Conservation (phyloP, 1,139 yeast species). For the Debaryomyces singareniensis region DNA sequence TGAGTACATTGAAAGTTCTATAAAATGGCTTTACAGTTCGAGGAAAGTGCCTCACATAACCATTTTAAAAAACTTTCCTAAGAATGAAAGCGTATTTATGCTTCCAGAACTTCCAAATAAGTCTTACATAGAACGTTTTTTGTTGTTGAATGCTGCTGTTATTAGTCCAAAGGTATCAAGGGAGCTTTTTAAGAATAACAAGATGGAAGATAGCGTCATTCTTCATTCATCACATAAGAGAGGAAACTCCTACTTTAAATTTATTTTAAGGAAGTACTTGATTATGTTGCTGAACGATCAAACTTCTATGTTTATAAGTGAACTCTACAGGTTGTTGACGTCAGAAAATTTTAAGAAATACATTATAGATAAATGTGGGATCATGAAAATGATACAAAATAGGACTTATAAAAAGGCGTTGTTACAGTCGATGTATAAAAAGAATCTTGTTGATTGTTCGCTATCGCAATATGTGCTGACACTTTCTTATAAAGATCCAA, state of each 20-base stretch:
- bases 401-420: slow-evolving; percentile 5
- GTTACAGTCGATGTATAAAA: slow-evolving; percentile 8
- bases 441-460: slow-evolving; percentile 10
- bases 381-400: slow-evolving; percentile 8
- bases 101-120: not conserved
- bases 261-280: slow-evolving; percentile 4
- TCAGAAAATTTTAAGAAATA: slow-evolving; percentile 12
- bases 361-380: slow-evolving; percentile 11
- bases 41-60: not conserved
- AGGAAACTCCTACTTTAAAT: not conserved
- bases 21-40: not conserved
- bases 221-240: not conserved
- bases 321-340: slow-evolving; percentile 7
- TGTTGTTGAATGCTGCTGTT: not conserved
- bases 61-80: not conserved
- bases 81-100: not conserved
- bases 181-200: not conserved
- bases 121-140: not conserved
- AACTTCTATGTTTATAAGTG: not conserved
- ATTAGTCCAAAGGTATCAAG: not conserved
- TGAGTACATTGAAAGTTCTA: too few species aligned
- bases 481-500: slow-evolving; percentile 5
- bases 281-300: not conserved
- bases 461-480: slow-evolving; percentile 17
- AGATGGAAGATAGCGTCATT: not conserved